Evolutionary conservation across 2,329 filamentous ascomycete species (phyloP).

Genomic region (Aspergillus ochraceus): DNA sequence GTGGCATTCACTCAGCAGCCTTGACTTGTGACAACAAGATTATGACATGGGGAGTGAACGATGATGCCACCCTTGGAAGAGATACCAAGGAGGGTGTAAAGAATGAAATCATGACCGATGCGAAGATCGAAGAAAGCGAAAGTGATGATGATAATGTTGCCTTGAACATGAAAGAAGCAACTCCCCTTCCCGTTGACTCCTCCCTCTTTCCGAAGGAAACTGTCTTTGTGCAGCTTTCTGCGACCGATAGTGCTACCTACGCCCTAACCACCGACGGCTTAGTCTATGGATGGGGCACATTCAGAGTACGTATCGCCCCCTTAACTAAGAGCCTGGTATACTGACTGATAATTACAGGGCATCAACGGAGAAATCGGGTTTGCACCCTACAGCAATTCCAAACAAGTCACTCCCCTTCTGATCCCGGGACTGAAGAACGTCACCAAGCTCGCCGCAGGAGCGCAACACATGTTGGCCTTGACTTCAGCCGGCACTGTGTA

Average conservation of each 20-base stretch:
- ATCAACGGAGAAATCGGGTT: constrained; percentile 62
- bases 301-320: constrained; percentile 58
- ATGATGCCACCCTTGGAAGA: constrained; percentile 74
- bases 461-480: constrained; percentile 70
- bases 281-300: constrained; percentile 83
- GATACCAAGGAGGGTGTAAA: constrained; percentile 54
- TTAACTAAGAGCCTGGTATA: not conserved
- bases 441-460: constrained; percentile 62
- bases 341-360: constrained; percentile 36
- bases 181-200: constrained; percentile 59
- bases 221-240: constrained; percentile 66
- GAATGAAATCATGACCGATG: constrained; percentile 44
- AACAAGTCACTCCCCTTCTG: constrained; percentile 39
- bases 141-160: constrained; percentile 54
- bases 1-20: constrained; percentile 75
- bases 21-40: constrained; percentile 77
- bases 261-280: constrained; percentile 71
- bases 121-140: constrained; percentile 38
- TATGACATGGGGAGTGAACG: constrained; percentile 86
- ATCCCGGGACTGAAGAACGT: constrained; percentile 64
- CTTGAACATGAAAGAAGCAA: constrained; percentile 71
- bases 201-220: constrained; percentile 60
- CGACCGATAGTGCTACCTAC: constrained; percentile 74
- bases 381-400: constrained; percentile 43
- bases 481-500: constrained; percentile 64